Conservation (phyloP, 1,139 yeast species). For the Pichia sp. region DNA sequence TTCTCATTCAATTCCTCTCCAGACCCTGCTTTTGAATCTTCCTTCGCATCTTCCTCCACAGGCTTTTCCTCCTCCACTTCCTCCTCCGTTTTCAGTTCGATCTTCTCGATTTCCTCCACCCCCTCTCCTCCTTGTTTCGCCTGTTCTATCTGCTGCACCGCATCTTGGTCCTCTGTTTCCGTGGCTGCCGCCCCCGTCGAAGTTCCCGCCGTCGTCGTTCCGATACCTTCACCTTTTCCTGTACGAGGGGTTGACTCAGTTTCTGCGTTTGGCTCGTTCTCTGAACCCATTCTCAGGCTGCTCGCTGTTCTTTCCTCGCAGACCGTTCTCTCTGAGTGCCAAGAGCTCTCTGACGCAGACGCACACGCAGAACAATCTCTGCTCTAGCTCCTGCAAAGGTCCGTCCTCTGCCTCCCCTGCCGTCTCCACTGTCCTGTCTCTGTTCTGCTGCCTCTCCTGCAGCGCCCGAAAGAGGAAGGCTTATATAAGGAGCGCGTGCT, state of each 20-base stretch:
- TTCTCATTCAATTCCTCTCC: too few relatives aligned
- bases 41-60: background rate
- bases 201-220: background rate
- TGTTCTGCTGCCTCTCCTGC: background rate
- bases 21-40: too few relatives aligned
- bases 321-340: background rate
- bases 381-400: background rate
- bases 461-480: background rate
- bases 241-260: background rate
- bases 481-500: background rate
- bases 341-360: background rate
- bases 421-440: background rate
- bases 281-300: background rate
- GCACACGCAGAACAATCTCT: background rate
- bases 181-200: background rate
- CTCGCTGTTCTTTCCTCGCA: background rate
- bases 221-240: background rate
- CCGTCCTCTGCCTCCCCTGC: background rate
- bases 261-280: background rate
- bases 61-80: background rate
- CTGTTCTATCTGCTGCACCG: background rate
- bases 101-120: background rate
- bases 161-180: background rate
- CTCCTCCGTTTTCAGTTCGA: background rate
- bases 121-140: background rate